phyloP scores from a whole-genome alignment of 306 rosid genomes.

The Cyamopsis tetragonoloba region DNA sequence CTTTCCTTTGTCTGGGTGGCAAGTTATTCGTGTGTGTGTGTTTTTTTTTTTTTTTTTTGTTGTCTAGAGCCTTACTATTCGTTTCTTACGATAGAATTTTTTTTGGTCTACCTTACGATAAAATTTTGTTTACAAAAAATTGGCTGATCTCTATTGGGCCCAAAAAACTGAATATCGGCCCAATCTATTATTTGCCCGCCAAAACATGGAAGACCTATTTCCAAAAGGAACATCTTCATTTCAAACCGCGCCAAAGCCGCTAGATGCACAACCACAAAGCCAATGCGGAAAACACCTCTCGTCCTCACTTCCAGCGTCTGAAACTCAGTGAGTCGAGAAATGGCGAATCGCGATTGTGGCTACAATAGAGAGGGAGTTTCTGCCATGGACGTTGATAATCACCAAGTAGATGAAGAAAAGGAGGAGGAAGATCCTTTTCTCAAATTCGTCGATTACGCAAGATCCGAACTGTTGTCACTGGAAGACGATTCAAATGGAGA shows the following conservation, averaged over 20 bases:
- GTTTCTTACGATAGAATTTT: no score
- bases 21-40: no score
- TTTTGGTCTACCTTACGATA: no score
- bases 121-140: not conserved
- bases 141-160: not conserved
- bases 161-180: not conserved
- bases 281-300: not conserved
- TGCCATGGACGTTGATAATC: slow-evolving; percentile 49
- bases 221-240: not conserved
- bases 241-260: slow-evolving; percentile 31
- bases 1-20: no score
- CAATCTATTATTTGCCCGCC: slow-evolving; percentile 15
- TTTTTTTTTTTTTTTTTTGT: no score
- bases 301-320: not conserved
- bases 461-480: slow-evolving; percentile 45
- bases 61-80: no score
- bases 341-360: slow-evolving; percentile 1
- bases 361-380: slow-evolving; percentile 19
- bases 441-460: slow-evolving; percentile 61
- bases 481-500: slow-evolving; percentile 41
- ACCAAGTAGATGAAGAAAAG: slow-evolving; percentile 11
- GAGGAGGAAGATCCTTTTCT: slow-evolving; percentile 66
- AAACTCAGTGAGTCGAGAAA: slow-evolving; percentile 8
- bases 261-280: not conserved
- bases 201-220: slow-evolving; percentile 3